Evolutionary conservation across 2,329 filamentous ascomycete species (phyloP), one percentile per base, ranked within the genome.

Genomic region (Epichloe coenophiala): DNA sequence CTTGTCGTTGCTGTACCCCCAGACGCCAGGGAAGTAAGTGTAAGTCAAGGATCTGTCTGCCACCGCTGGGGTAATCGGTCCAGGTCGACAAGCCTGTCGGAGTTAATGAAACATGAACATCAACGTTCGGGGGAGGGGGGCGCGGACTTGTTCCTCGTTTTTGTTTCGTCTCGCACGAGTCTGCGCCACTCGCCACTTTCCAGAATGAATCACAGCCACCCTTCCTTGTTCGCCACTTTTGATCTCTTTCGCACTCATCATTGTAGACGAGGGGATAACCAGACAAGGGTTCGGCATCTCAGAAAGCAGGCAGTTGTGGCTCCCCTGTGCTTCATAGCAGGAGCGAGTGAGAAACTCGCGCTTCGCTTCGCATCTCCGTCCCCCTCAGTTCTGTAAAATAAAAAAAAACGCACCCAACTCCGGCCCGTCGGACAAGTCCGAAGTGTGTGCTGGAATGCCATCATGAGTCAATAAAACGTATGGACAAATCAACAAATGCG

Each of bases 81-180:
- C 23, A n/a, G 19, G 33, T 27, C 45, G 15, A 12, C 47, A 35
- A 17, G 27, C 21, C 9, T 17, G 42, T 23, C 23, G 23, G 23
- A 23, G 23, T 42, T 42, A 27, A 38, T 46, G 47, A 49, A 42
- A 49, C 41, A 45, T 42, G 39, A 36, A 36, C 39, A 23, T 48
- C 47, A 33, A 40, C 19, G 46, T 27, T 41, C 19, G 27, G 38
- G 23, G 23, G 23, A 2, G 6, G 37, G 17, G 17, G n/a, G n/a
- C n/a, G 17, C n/a, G n/a, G n/a, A 35, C 38, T 12, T 21, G 31
- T 15, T 19, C n/a, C 13, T 27, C n/a, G 4, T n/a, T n/a, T n/a
- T n/a, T n/a, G 1, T 38, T 27, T 27, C 9, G 17, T 35, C 2
- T 27, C 15, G 6, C 27, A 31, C 43, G 17, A 38, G 17, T 27